Base-by-base conservation (phyloP, 768 basidiomycete genomes). In the Arthromyces matolae region DNA sequence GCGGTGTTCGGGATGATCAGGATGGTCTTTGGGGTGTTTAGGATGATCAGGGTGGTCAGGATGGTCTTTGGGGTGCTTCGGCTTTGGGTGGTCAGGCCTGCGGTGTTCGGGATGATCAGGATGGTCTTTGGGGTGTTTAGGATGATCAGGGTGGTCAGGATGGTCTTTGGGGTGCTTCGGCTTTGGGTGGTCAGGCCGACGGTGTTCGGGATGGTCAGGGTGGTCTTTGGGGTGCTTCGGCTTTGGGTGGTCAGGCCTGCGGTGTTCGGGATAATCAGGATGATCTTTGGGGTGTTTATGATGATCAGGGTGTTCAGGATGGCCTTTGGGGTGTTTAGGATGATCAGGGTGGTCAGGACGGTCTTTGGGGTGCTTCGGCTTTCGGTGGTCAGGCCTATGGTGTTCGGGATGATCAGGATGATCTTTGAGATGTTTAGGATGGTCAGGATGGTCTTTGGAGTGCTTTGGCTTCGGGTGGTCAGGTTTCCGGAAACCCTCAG, bases 401-500 rank as follows among this genome's bases (percentile, higher is more conserved):
- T 37, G 10, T 12, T 35, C 22, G 31, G 22, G 35, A 14, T 27
- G 33, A 35, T 28, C 16, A 7, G 25, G 19, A 25, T 22, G 4
- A 24, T 13, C 33, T 12, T 27, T 12, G 13, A 14, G 29, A 10
- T 35, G 32, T 28, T n/a, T 13, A 25, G 2, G 8, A 27, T 29
- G 5, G 25, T 8, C 40, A 14, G 9, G 32, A 36, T 10, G 20
- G 33, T 31, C 10, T 9, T 35, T 16, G 25, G 8, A 27, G 20
- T 31, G 33, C 44, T 44, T 33, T 36, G 33, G 33, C 20, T n/a
- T 18, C n/a, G 33, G 14, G 14, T 29, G 36, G 7, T 31, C 29
- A 37, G 45, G 33, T 13, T 40, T 42, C 14, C 28, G 13, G n/a
- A n/a, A n/a, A n/a, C n/a, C n/a, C n/a, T 45, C 34, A 25, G 45